A percentile compares a stretch with the other conserved stretches of the same genome.
These are phyloP conservation scores for Flaveria trinervia DNA, from an alignment of 129 eudicot species.

Conservation along the genomic window DNA sequence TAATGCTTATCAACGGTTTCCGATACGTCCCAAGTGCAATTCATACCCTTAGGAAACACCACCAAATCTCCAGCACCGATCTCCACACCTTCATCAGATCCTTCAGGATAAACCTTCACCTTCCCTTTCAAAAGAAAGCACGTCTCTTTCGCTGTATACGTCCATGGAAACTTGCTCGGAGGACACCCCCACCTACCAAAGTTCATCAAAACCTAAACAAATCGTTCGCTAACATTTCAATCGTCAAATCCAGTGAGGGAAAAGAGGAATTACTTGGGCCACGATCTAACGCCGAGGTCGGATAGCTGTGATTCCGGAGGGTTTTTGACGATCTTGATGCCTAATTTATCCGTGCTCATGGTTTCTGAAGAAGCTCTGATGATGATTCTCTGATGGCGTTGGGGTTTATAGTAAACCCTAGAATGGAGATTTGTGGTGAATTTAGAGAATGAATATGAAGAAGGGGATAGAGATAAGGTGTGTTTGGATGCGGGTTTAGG, in stretches of 20 bases:
- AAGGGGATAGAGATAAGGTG: slow-evolving; percentile 23
- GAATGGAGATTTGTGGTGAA: slow-evolving; percentile 1
- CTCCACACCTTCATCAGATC: slow-evolving; percentile 80
- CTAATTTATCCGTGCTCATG: slow-evolving; percentile 59
- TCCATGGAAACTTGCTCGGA: slow-evolving; percentile 99
- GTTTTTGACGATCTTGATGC: slow-evolving; percentile 66
- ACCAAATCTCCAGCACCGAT: slow-evolving; percentile 90
- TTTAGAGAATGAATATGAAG: slow-evolving; percentile 1
- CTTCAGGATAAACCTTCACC: slow-evolving; percentile 90
- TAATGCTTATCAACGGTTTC: slow-evolving; percentile 94
- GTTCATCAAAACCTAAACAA: background rate
- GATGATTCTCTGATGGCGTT: slow-evolving; percentile 8
- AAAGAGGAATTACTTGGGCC: slow-evolving; percentile 70
- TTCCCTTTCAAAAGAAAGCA: slow-evolving; percentile 82
- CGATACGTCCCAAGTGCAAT: slow-evolving; percentile 97
- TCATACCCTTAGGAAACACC: slow-evolving; percentile 88
- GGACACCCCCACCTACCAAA: slow-evolving; percentile 91
- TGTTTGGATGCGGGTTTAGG: slow-evolving; percentile 32
- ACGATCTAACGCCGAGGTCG: slow-evolving; percentile 72
- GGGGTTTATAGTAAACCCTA: slow-evolving; percentile 23
- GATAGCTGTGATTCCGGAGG: slow-evolving; percentile 79
- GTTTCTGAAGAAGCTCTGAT: slow-evolving; percentile 38
- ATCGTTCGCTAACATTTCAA: background rate
- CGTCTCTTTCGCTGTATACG: slow-evolving; percentile 75
- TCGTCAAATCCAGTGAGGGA: slow-evolving; percentile 1